Evolutionary conservation across 768 basidiomycete genomes (phyloP).

Genomic region (Russula brevipes): DNA sequence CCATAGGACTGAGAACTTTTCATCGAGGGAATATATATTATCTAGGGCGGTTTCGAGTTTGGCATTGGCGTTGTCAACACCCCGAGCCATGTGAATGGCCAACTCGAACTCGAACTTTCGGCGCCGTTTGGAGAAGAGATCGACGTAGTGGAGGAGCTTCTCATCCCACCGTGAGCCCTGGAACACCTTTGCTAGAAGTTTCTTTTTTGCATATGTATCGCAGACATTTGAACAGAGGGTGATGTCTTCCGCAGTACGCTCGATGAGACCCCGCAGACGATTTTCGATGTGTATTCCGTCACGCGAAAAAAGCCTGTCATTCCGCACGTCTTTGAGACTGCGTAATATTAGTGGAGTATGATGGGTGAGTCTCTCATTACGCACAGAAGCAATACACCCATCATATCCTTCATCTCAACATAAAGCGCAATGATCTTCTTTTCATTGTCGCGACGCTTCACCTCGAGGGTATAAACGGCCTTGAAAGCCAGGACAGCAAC

Average conservation of each 20-base stretch:
- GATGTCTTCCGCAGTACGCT: slow-evolving; percentile 30
- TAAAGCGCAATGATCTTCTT: slow-evolving; percentile 44
- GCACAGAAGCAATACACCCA: slow-evolving; percentile 28
- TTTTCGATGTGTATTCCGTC: slow-evolving; percentile 36
- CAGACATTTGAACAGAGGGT: slow-evolving; percentile 32
- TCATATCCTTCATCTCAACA: slow-evolving; percentile 43
- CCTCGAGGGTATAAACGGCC: slow-evolving; percentile 43
- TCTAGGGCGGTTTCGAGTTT: slow-evolving; percentile 16
- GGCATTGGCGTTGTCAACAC: background rate
- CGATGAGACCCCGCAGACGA: slow-evolving; percentile 32
- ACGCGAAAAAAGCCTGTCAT: slow-evolving; percentile 29
- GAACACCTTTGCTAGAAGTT: slow-evolving; percentile 29
- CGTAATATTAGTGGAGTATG: background rate
- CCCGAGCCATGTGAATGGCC: slow-evolving; percentile 28
- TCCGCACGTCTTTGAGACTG: slow-evolving; percentile 33
- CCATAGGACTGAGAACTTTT: slow-evolving; percentile 16
- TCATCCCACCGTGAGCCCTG: slow-evolving; percentile 30
- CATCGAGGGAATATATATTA: slow-evolving; percentile 9
- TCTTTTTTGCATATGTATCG: slow-evolving; percentile 33
- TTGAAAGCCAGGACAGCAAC: slow-evolving; percentile 49
- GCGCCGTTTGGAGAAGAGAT: slow-evolving; percentile 27
- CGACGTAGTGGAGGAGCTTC: slow-evolving; percentile 27
- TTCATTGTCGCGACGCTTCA: slow-evolving; percentile 47
- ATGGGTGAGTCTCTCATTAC: background rate
- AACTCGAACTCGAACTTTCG: slow-evolving; percentile 31